Percentiles rank a stretch among this genome's conserved stretches.
phyloP scores from a whole-genome alignment of 768 basidiomycete genomes.

The Rhizopogon salebrosus region DNA sequence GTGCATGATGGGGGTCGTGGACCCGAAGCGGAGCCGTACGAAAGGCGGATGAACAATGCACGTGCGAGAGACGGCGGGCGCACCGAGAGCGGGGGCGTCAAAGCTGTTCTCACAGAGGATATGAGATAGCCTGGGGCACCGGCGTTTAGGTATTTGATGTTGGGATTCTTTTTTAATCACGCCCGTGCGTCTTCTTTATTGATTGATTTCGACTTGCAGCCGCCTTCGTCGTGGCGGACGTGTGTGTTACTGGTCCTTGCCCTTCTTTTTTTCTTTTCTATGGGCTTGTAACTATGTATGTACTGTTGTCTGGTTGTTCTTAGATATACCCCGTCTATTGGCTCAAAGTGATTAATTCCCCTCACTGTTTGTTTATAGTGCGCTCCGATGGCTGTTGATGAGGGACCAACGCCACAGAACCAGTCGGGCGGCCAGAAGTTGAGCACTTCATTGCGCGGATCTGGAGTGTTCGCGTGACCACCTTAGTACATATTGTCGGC shows the following conservation, averaged over 20 bases:
- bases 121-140: conserved; percentile 5
- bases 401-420: too few species aligned
- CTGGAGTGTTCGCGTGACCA: too few species aligned
- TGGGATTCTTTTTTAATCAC: conserved; percentile 9
- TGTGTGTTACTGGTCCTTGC: conserved; percentile 13
- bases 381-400: too few species aligned
- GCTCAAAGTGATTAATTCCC: neutral
- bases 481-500: too few species aligned
- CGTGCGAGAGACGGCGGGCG: conserved; percentile 76
- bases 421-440: too few species aligned
- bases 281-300: conserved; percentile 21
- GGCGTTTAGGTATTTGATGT: conserved; percentile 10
- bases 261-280: conserved; percentile 12
- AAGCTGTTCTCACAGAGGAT: conserved; percentile 55
- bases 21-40: conserved; percentile 14
- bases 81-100: conserved; percentile 84
- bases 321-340: conserved; percentile 24
- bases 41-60: conserved; percentile 62
- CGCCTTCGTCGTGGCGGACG: conserved; percentile 14
- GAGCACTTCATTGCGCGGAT: too few species aligned
- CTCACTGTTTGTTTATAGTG: neutral
- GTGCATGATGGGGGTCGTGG: conserved; percentile 22
- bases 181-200: conserved; percentile 4
- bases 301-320: conserved; percentile 4
- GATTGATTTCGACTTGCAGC: conserved; percentile 8